Conservation (phyloP, 2,329 filamentous ascomycete genomes). For the Anthostomella pinea region DNA sequence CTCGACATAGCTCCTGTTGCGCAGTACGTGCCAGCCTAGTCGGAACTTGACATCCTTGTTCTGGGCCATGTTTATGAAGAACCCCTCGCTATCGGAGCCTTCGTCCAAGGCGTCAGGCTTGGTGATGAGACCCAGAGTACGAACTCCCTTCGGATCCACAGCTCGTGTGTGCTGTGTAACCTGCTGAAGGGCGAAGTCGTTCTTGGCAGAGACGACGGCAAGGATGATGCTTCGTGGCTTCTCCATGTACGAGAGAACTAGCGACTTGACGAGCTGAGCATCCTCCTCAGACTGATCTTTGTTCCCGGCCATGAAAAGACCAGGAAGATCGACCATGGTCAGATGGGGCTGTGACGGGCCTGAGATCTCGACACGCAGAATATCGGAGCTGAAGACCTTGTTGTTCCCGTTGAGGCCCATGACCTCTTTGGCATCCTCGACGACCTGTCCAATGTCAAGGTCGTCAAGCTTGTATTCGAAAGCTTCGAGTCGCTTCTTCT, state of each 20-base stretch:
- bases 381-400: slow-evolving; percentile 40
- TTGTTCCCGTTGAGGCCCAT: slow-evolving; percentile 11
- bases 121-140: slow-evolving; percentile 49
- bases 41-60: slow-evolving; percentile 44
- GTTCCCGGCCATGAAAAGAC: slow-evolving; percentile 46
- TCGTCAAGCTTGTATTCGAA: slow-evolving; percentile 11
- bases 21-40: slow-evolving; percentile 51
- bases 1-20: slow-evolving; percentile 32
- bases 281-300: slow-evolving; percentile 42
- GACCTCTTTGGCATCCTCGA: slow-evolving; percentile 34
- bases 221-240: slow-evolving; percentile 56
- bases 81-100: slow-evolving; percentile 37
- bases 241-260: slow-evolving; percentile 55
- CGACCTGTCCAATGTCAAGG: slow-evolving; percentile 28
- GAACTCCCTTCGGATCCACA: slow-evolving; percentile 29
- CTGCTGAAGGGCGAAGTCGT: slow-evolving; percentile 55
- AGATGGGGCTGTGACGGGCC: slow-evolving; percentile 46
- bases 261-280: slow-evolving; percentile 38
- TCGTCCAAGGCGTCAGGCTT: slow-evolving; percentile 39
- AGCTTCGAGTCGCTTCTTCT: slow-evolving; percentile 18
- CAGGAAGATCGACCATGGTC: slow-evolving; percentile 58
- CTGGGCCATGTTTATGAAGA: slow-evolving; percentile 38
- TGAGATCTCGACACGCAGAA: slow-evolving; percentile 44
- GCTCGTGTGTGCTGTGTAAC: slow-evolving; percentile 47
- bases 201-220: slow-evolving; percentile 52